Percentiles rank a stretch among this genome's conserved stretches.
Evolutionary conservation across 2,329 filamentous ascomycete genomes (phyloP).

Genomic region (Aureobasidium pullulans): DNA sequence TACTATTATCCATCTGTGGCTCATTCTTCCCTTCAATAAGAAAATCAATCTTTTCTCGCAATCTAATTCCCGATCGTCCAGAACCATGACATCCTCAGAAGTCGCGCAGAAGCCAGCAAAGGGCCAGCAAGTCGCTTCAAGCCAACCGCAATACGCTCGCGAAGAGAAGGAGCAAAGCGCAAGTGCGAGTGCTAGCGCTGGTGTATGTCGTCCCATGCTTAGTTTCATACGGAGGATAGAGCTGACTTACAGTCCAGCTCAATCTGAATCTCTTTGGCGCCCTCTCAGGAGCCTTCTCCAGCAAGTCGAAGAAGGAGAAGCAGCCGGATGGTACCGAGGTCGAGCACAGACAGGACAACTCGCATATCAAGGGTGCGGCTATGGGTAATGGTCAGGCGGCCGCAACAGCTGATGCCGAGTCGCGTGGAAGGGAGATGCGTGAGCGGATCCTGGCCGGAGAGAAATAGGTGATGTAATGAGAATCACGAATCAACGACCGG

Average conservation of each 20-base stretch:
- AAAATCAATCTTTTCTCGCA: not conserved
- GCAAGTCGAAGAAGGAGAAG: constrained; percentile 26
- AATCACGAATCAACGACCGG: not conserved
- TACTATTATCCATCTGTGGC: not conserved
- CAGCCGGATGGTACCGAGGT: constrained; percentile 24
- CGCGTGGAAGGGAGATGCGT: constrained; percentile 17
- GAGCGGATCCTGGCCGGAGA: constrained; percentile 20
- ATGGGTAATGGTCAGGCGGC: constrained; percentile 15
- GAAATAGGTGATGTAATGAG: constrained; percentile 9
- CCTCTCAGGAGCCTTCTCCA: constrained; percentile 27
- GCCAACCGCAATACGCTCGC: not conserved
- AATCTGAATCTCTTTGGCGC: constrained; percentile 32
- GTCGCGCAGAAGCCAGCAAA: constrained; percentile 16
- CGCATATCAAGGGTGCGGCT: constrained; percentile 22
- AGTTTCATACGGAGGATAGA: too few relatives aligned
- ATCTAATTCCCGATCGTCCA: not conserved
- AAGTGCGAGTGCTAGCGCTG: constrained; percentile 27
- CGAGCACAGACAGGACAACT: constrained; percentile 25
- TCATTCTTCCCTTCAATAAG: not conserved
- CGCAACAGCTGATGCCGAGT: constrained; percentile 16
- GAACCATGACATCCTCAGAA: constrained; percentile 17
- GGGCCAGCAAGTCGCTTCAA: constrained; percentile 9
- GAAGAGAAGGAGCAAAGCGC: constrained; percentile 27
- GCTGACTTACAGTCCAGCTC: constrained; percentile 20
- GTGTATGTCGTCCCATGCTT: constrained; percentile 9